These are phyloP conservation scores for Pterocarpus macrocarpus DNA, from an alignment of 306 rosid genomes.

Conservation along the genomic window DNA sequence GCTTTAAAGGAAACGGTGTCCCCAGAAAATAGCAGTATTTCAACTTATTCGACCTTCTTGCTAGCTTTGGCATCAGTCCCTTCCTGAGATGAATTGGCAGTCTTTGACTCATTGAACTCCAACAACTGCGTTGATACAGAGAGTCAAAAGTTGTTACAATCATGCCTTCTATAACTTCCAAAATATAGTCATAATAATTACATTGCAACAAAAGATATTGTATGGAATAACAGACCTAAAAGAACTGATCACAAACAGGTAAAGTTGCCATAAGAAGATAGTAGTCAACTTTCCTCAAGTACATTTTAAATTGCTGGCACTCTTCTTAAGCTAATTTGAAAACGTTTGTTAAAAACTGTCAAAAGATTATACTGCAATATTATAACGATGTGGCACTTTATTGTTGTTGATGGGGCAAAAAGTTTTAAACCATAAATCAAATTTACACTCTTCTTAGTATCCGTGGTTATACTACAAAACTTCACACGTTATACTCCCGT, in stretches of 20 bases:
- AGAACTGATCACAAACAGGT: constrained; percentile 12
- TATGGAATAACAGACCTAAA: not conserved
- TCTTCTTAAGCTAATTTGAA: too few species aligned
- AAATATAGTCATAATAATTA: not conserved
- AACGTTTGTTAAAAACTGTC: too few species aligned
- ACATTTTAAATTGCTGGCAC: not conserved
- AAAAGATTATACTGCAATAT: too few species aligned
- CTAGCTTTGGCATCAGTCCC: constrained; percentile 56
- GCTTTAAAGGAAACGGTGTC: constrained; percentile 50
- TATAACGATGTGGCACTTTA: too few species aligned
- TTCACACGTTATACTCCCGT: not conserved
- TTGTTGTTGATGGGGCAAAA: not conserved
- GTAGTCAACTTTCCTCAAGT: not conserved
- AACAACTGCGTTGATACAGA: constrained; percentile 63
- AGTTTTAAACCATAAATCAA: constrained; percentile 14
- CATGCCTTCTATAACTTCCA: not conserved
- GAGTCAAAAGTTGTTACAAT: not conserved
- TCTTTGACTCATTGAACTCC: constrained; percentile 91
- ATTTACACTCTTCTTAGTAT: not conserved
- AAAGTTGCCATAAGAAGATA: not conserved
- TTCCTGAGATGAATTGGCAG: constrained; percentile 60
- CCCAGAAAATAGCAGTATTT: constrained; percentile 45
- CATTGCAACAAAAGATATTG: not conserved
- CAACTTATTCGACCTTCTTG: constrained; percentile 76
- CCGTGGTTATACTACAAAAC: not conserved